Evolutionary conservation across 495 filamentous ascomycete species (phyloP), one percentile per base, ranked within the genome.

Genomic region (Aspergillus hancockii): DNA sequence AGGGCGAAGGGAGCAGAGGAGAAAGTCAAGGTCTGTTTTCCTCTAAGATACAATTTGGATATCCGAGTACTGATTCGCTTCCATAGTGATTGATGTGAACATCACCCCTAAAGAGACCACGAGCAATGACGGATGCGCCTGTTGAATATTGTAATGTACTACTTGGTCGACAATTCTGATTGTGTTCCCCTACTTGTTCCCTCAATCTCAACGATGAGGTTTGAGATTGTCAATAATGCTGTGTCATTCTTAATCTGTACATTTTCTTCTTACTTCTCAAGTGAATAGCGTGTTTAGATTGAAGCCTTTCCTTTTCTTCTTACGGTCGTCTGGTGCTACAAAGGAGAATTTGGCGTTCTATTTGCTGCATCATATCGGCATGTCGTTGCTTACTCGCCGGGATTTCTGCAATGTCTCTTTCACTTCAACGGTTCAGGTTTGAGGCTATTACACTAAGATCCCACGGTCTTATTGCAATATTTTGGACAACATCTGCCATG

Each of bases 31-130:
- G 84, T 87, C 63, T 59, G 81, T 75, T 34, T 23, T 40, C 22
- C 18, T 25, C n/a, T 22, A 10, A 3, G 21, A 14, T 19, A 43
- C 25, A 9, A 19, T 25, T 12, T 7, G 18, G n/a, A 4, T 25
- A n/a, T 55, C 18, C 43, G 19, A 3, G 40, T 63, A 45, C 68
- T 71, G 13, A 74, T 62, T 46, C 30, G 22, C 61, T 34, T 49
- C 55, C 46, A 14, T 62, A 93, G 90, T 93, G 91, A 96, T 97
- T 68, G 92, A 97, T 77, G 93, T 97, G 62, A 93, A 93, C 67
- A 96, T 93, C 65, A 92, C 87, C 64, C 84, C 85, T 54, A 84
- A 83, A 63, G 82, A 88, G 62, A 82, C 83, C 47, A 77, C 85
- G 58, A 83, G 78, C 66, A 90, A 93, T 71, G 89, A 96, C 55